Base-by-base conservation (phyloP, 345 rosid genomes). In the Dovyalis caffra region DNA sequence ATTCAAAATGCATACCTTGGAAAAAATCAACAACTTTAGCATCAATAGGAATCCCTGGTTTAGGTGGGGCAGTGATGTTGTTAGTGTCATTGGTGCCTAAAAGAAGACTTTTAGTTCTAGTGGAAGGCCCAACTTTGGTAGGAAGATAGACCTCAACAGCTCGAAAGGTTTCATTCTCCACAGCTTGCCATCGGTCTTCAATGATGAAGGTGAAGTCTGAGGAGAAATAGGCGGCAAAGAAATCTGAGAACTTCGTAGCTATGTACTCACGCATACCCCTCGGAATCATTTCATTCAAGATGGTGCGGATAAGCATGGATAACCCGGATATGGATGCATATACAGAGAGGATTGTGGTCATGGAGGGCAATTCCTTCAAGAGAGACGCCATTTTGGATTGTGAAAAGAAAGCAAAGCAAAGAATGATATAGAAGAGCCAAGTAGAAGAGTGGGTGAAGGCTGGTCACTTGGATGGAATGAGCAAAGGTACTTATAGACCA, bases 151-250 rank as follows among this genome's bases (percentile, higher is more conserved):
- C 76, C 68, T 84, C 83, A 0, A 64, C 68, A 0, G 85, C 85
- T 2, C 84, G 81, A 26, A 78, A 84, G 16, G 83, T 81, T 66
- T 85, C 83, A 58, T 80, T 85, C 18, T 28, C 33, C 23, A 79
- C 82, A 15, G 87, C 87, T 40, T 85, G 74, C 85, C 85, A 85
- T 16, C 82, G 81, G 16, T 85, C 83, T 68, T 85, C 85, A 5
- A 85, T 77, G 4, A 85, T 26, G 68, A 79, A 82, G 31, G 80
- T 82, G 72, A 79, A 85, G 25, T 77, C 76, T 0, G 80, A 73
- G 33, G 73, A 58, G 75, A 84, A 76, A 71, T 67, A 64, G 49
- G 40, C 4, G 6, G 76, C 38, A 21, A 67, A 49, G 15, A 73
- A 23, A 8, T 81, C 78, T 0, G 78, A 64, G 15, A 47, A 18